A percentile compares a stretch with the other conserved stretches of the same genome.
phyloP scores from a whole-genome alignment of 805 yeast species.

The Zygoascus tannicola region DNA sequence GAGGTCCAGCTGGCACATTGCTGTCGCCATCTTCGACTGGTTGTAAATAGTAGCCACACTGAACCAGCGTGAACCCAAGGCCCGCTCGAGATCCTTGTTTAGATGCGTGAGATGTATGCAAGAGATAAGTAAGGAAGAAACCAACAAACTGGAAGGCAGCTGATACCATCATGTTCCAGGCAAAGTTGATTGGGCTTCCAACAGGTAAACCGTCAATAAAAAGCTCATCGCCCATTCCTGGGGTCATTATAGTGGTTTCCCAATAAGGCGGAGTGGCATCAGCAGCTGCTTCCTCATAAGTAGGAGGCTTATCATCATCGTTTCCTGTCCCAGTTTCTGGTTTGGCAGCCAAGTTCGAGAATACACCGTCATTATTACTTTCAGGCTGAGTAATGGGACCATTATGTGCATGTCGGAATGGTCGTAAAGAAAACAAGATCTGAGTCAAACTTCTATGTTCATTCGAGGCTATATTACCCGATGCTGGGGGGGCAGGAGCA shows the following conservation, averaged over 20 bases:
- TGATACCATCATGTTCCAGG: conserved; percentile 85
- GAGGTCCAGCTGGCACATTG: conserved; percentile 17
- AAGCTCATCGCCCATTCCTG: conserved; percentile 73
- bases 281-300: conserved; percentile 90
- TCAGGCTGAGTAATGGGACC: conserved; percentile 1
- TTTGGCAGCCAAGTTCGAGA: conserved; percentile 83
- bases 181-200: conserved; percentile 76
- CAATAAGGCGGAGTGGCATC: conserved; percentile 95
- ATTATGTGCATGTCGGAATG: neutral
- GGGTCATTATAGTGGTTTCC: conserved; percentile 78
- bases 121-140: conserved; percentile 75
- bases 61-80: conserved; percentile 71
- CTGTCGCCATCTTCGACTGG: conserved; percentile 6
- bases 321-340: conserved; percentile 43
- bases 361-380: conserved; percentile 68
- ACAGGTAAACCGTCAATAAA: conserved; percentile 94
- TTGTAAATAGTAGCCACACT: conserved; percentile 52
- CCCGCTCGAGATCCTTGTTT: conserved; percentile 93
- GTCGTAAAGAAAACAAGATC: neutral
- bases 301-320: conserved; percentile 55
- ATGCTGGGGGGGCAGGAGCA: neutral
- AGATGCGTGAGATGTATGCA: conserved; percentile 96
- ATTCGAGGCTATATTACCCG: no score
- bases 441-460: neutral
- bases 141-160: conserved; percentile 93